These are phyloP conservation scores for Apiospora aurea DNA, from an alignment of 2,329 filamentous ascomycete species.

Conservation along the genomic window DNA sequence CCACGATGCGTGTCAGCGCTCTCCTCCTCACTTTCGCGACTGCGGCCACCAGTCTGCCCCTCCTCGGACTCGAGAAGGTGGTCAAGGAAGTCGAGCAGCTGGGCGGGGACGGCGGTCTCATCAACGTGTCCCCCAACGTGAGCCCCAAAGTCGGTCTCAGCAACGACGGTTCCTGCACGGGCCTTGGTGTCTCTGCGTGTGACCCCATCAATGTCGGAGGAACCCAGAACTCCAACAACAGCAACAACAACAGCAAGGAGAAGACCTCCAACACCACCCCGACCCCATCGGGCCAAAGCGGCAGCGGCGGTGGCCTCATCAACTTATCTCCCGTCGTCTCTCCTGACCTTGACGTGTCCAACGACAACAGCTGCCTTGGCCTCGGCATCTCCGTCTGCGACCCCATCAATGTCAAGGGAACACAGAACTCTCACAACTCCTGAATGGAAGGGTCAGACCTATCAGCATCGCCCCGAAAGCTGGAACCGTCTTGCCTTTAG, in stretches of 20 bases:
- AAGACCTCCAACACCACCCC: background rate
- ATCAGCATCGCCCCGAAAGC: constrained; percentile 35
- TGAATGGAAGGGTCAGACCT: constrained; percentile 30
- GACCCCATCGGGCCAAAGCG: background rate
- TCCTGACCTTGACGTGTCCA: constrained; percentile 29
- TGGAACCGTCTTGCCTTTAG: constrained; percentile 25
- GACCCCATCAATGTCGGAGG: constrained; percentile 37
- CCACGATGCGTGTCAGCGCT: constrained; percentile 1
- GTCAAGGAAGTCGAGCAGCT: background rate
- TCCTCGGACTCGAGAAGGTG: constrained; percentile 1
- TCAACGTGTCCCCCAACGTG: constrained; percentile 32
- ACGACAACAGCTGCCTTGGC: constrained; percentile 34
- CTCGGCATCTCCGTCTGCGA: constrained; percentile 37
- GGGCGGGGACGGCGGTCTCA: constrained; percentile 21
- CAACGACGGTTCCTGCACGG: constrained; percentile 32
- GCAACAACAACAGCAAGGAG: constrained; percentile 25
- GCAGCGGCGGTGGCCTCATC: constrained; percentile 28
- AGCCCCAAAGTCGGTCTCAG: constrained; percentile 26
- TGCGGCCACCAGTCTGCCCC: background rate
- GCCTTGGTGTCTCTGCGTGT: constrained; percentile 36
- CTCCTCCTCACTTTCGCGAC: background rate
- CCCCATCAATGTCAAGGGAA: constrained; percentile 34
- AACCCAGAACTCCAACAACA: constrained; percentile 33
- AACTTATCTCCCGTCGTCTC: constrained; percentile 31
- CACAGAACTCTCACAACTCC: constrained; percentile 31